Percentiles rank a stretch among this genome's conserved stretches.
phyloP scores from a whole-genome alignment of 768 basidiomycete species.

The Antrodiella citrinella region DNA sequence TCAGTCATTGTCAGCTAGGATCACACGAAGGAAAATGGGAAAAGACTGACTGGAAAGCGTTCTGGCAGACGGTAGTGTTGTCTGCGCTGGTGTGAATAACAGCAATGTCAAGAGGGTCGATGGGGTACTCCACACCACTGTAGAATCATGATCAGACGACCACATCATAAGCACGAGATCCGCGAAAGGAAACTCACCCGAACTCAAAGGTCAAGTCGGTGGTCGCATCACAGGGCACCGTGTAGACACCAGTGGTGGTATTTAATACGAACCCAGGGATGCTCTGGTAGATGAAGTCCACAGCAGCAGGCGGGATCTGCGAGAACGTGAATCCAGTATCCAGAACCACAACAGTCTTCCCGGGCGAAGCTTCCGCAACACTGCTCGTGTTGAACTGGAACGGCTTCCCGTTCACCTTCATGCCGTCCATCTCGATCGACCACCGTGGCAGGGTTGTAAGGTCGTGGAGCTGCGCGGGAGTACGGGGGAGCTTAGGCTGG shows the following conservation, averaged over 20 bases:
- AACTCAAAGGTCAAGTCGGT: constrained; percentile 24
- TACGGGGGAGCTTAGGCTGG: constrained; percentile 31
- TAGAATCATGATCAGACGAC: background rate
- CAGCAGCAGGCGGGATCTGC: constrained; percentile 17
- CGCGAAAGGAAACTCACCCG: constrained; percentile 13
- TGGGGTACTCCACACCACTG: constrained; percentile 11
- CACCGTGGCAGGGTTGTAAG: constrained; percentile 41
- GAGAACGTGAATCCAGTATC: constrained; percentile 24
- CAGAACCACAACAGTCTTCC: constrained; percentile 19
- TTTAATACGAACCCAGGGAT: constrained; percentile 21
- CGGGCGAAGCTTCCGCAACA: constrained; percentile 12
- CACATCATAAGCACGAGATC: background rate
- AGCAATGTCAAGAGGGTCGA: constrained; percentile 28
- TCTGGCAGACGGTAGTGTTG: constrained; percentile 21
- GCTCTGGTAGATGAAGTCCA: constrained; percentile 23
- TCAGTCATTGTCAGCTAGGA: constrained; percentile 5
- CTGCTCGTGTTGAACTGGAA: constrained; percentile 34
- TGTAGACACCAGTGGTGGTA: constrained; percentile 16
- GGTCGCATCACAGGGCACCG: constrained; percentile 23
- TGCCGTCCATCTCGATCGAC: constrained; percentile 23
- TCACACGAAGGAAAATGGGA: constrained; percentile 3
- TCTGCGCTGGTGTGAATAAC: constrained; percentile 4
- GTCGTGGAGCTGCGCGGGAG: constrained; percentile 13
- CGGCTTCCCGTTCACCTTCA: constrained; percentile 45
- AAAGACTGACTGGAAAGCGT: constrained; percentile 18